A percentile compares a stretch with the other conserved stretches of the same genome.
Conservation (phyloP, 305 asterid species). For the Fraxinus greggii region DNA sequence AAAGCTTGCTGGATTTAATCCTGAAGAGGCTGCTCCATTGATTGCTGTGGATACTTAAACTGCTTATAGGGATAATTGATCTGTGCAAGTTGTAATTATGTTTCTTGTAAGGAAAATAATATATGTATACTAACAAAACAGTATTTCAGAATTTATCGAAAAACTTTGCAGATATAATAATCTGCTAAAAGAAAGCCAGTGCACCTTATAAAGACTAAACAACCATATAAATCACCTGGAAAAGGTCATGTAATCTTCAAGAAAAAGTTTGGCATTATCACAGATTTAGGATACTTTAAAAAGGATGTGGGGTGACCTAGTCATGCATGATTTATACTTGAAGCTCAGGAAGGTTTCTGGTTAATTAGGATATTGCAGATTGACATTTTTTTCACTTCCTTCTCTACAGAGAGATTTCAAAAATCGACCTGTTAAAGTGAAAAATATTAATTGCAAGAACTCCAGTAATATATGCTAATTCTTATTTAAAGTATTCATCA, state of each 20-base stretch:
- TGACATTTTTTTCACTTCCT: not conserved
- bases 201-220: not conserved
- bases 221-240: not conserved
- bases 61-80: conserved; percentile 38
- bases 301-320: not conserved
- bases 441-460: not conserved
- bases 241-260: not conserved
- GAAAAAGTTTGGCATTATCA: not conserved
- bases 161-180: not conserved
- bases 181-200: not conserved
- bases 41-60: conserved; percentile 41
- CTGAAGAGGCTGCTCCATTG: conserved; percentile 37
- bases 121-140: not conserved
- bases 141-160: not conserved
- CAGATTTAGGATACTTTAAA: not conserved
- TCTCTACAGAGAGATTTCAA: not conserved
- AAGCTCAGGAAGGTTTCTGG: not conserved
- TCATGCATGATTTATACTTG: not conserved
- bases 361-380: not conserved
- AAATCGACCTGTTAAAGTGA: not conserved
- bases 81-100: not conserved
- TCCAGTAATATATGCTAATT: not conserved
- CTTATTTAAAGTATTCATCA: not conserved
- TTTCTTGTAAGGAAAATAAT: not conserved
- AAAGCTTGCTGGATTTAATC: conserved; percentile 41